Conservation (phyloP, 768 basidiomycete species). For the Xerocomellus chrysenteron region DNA sequence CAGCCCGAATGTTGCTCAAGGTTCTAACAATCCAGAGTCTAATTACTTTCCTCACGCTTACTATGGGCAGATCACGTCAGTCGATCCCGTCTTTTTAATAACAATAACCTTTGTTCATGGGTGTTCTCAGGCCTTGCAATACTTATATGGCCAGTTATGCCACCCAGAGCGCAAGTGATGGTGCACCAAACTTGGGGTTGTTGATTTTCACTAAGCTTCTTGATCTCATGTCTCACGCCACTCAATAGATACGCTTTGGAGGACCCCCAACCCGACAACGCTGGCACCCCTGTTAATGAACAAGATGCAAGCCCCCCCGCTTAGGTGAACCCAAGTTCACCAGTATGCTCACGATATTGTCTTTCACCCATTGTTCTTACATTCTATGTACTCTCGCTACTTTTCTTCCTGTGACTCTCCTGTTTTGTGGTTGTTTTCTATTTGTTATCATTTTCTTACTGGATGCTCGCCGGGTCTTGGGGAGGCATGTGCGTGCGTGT, state of each 20-base stretch:
- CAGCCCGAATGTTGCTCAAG: slow-evolving; percentile 11
- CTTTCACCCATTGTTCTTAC: background rate
- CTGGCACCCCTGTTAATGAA: background rate
- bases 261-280: background rate
- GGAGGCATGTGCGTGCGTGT: background rate
- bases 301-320: background rate
- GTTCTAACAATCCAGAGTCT: background rate
- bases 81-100: background rate
- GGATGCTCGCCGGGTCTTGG: background rate
- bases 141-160: slow-evolving; percentile 6
- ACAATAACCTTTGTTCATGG: background rate
- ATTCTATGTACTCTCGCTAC: slow-evolving; percentile 3
- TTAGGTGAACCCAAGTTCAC: slow-evolving; percentile 12
- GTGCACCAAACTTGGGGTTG: slow-evolving; percentile 11
- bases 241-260: slow-evolving; percentile 13
- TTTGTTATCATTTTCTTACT: slow-evolving; percentile 1
- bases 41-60: slow-evolving; percentile 4
- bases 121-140: background rate
- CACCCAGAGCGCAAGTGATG: background rate
- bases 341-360: background rate
- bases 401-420: background rate
- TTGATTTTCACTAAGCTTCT: slow-evolving; percentile 10
- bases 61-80: slow-evolving; percentile 16
- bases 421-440: background rate
- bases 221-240: slow-evolving; percentile 10